These are phyloP conservation scores for Termitomyces sp. DNA, from an alignment of 768 basidiomycete species.

Conservation along the genomic window DNA sequence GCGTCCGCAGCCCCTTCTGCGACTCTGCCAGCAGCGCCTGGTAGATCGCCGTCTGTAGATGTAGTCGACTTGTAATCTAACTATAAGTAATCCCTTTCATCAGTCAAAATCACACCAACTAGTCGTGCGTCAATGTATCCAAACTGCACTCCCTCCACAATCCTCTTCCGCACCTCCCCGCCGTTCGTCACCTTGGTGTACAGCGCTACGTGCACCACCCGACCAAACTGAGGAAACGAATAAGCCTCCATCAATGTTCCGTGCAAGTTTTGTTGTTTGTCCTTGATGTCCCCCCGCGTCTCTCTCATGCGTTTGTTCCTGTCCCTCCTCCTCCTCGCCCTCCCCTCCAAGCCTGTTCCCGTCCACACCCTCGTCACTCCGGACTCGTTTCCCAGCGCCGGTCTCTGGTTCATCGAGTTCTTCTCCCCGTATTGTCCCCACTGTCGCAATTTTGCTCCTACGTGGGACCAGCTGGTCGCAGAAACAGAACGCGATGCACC, in stretches of 20 bases:
- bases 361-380: conserved; percentile 42
- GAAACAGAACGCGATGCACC: conserved; percentile 43
- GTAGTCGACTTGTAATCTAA: conserved; percentile 77
- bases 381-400: conserved; percentile 53
- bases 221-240: conserved; percentile 45
- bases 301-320: conserved; percentile 15
- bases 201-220: conserved; percentile 54
- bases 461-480: conserved; percentile 67
- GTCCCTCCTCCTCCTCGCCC: conserved; percentile 25
- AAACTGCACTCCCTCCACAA: conserved; percentile 79
- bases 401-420: conserved; percentile 83
- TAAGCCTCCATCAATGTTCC: conserved; percentile 45
- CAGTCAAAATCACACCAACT: conserved; percentile 43
- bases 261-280: not conserved
- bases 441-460: conserved; percentile 74
- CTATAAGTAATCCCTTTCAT: not conserved
- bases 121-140: conserved; percentile 85
- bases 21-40: conserved; percentile 72
- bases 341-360: conserved; percentile 28
- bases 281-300: not conserved
- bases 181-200: conserved; percentile 67
- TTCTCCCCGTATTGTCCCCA: conserved; percentile 85
- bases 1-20: conserved; percentile 62
- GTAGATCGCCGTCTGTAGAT: conserved; percentile 79
- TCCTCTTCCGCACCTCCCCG: conserved; percentile 50